phyloP scores from a whole-genome alignment of 768 basidiomycete genomes.

The Tephrocybe rancida region DNA sequence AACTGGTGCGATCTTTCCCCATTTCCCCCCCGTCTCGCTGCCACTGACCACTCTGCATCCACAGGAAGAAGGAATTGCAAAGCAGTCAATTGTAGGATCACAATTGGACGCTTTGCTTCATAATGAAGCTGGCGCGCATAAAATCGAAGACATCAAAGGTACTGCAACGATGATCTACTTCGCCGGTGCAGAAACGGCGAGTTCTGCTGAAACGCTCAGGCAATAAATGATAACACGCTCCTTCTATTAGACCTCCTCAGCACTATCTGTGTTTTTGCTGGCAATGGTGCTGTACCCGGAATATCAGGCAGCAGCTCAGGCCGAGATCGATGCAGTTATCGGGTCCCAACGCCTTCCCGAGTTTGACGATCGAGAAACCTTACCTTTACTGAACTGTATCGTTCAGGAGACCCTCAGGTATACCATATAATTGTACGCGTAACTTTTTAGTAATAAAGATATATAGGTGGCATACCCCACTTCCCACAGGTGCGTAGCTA shows the following conservation, averaged over 20 bases:
- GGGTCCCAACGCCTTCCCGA: slow-evolving; percentile 26
- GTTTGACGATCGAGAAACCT: slow-evolving; percentile 18
- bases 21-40: not conserved
- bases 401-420: slow-evolving; percentile 17
- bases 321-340: slow-evolving; percentile 30
- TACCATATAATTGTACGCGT: not conserved
- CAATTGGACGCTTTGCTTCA: slow-evolving; percentile 15
- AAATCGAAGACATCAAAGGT: slow-evolving; percentile 16
- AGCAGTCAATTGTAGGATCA: slow-evolving; percentile 21
- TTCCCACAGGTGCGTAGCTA: slow-evolving; percentile 5
- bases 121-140: slow-evolving; percentile 4
- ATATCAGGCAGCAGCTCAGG: slow-evolving; percentile 25
- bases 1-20: slow-evolving; percentile 29
- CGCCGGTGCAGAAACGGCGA: slow-evolving; percentile 20
- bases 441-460: not conserved
- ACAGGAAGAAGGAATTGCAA: slow-evolving; percentile 22
- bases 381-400: slow-evolving; percentile 23
- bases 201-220: no score
- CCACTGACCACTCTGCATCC: no score
- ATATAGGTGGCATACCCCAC: not conserved
- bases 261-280: slow-evolving; percentile 24
- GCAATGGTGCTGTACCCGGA: slow-evolving; percentile 30
- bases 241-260: not conserved
- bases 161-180: slow-evolving; percentile 8
- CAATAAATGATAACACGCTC: not conserved